Percentiles rank a stretch among this genome's conserved stretches.
Evolutionary conservation across 2,329 filamentous ascomycete genomes (phyloP).

Genomic region (Aspergillus candidus): DNA sequence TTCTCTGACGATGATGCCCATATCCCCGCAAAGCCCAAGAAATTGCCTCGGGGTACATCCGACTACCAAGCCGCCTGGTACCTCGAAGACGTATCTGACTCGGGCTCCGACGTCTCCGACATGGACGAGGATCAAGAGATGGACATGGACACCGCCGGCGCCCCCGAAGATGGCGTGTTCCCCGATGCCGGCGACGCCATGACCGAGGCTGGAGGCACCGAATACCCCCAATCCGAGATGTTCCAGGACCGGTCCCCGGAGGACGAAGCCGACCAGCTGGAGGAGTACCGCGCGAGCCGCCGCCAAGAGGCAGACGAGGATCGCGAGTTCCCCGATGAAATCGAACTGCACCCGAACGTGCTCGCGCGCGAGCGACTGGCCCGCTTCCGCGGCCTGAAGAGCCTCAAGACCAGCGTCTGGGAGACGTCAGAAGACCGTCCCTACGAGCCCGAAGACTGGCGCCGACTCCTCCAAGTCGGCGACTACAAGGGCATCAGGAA

Average conservation of each 20-base stretch:
- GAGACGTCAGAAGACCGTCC: constrained; percentile 80
- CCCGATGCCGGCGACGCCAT: constrained; percentile 48
- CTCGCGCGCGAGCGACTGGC: constrained; percentile 77
- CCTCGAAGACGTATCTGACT: constrained; percentile 72
- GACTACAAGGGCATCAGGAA: constrained; percentile 84
- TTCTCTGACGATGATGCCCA: constrained; percentile 80
- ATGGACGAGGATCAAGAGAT: constrained; percentile 56
- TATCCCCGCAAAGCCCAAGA: constrained; percentile 58
- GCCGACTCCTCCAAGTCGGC: constrained; percentile 74
- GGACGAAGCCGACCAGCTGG: constrained; percentile 76
- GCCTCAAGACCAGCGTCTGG: constrained; percentile 79
- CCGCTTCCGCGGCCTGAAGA: constrained; percentile 88
- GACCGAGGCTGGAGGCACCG: constrained; percentile 74
- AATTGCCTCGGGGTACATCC: constrained; percentile 83
- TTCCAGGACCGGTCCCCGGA: constrained; percentile 74
- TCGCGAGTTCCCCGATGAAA: constrained; percentile 93
- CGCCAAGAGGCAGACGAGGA: constrained; percentile 81
- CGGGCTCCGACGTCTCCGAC: constrained; percentile 76
- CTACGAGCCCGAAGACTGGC: constrained; percentile 86
- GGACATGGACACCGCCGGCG: constrained; percentile 50
- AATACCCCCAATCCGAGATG: constrained; percentile 90
- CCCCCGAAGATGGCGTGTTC: constrained; percentile 77
- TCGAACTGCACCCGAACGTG: constrained; percentile 84
- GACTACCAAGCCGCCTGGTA: constrained; percentile 95
- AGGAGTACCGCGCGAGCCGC: constrained; percentile 71